These are phyloP conservation scores for Erodium moschatum DNA, from an alignment of 441 rosid species.

Conservation along the genomic window DNA sequence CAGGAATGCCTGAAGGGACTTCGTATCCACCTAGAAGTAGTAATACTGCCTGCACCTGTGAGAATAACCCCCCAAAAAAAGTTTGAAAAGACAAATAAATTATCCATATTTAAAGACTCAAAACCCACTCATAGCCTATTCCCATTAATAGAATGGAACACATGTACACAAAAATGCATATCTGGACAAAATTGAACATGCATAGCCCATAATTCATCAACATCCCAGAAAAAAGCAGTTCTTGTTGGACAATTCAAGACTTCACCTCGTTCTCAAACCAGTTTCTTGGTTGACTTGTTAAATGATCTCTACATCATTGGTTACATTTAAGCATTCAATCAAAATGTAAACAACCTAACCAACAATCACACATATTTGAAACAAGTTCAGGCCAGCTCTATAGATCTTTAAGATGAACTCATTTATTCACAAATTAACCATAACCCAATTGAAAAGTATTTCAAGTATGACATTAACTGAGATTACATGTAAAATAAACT, in stretches of 20 bases:
- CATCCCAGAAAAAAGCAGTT: not conserved
- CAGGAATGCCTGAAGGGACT: slow-evolving; percentile 26
- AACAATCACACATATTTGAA: not conserved
- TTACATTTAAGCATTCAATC: not conserved
- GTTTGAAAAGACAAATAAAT: not conserved
- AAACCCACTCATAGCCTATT: not conserved
- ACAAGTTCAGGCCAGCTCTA: not conserved
- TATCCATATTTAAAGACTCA: not conserved
- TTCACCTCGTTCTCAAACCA: not conserved
- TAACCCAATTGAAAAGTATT: not conserved
- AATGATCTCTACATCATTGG: not conserved
- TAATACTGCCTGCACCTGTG: slow-evolving; percentile 29
- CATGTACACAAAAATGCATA: not conserved
- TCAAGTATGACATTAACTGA: not conserved
- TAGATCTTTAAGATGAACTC: not conserved
- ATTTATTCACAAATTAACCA: not conserved
- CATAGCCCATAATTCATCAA: not conserved
- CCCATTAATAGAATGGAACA: not conserved
- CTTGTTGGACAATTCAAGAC: not conserved
- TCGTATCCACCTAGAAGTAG: slow-evolving; percentile 28
- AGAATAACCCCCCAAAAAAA: not conserved
- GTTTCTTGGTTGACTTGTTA: not conserved
- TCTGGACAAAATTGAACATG: not conserved
- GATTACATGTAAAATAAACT: not conserved
- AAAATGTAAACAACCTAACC: not conserved